phyloP scores from a whole-genome alignment of 2,329 filamentous ascomycete species.

The Pseudogymnoascus sp. region DNA sequence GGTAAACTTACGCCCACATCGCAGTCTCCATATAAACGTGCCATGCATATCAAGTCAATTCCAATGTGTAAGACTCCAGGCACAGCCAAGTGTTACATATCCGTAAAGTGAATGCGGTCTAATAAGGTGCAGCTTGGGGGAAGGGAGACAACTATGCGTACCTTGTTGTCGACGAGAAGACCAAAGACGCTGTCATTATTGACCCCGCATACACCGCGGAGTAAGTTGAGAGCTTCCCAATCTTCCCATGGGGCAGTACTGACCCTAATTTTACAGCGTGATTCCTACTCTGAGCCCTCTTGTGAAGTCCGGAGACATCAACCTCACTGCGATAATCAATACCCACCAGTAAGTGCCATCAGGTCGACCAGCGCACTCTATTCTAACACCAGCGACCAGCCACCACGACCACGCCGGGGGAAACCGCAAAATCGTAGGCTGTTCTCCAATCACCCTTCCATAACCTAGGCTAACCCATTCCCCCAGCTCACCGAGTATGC shows the following conservation, averaged over 20 bases:
- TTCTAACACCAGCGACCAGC: slow-evolving; percentile 36
- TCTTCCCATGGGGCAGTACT: not conserved
- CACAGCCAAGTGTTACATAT: not conserved
- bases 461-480: not conserved
- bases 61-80: slow-evolving; percentile 64
- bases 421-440: slow-evolving; percentile 67
- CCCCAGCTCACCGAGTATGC: slow-evolving; percentile 23
- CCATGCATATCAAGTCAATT: slow-evolving; percentile 82
- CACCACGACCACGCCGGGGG: slow-evolving; percentile 94
- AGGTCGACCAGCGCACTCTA: not conserved
- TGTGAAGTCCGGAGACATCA: slow-evolving; percentile 62
- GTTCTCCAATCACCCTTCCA: not conserved
- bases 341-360: slow-evolving; percentile 73
- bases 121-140: slow-evolving; percentile 53
- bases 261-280: slow-evolving; percentile 36
- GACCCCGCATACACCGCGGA: slow-evolving; percentile 73
- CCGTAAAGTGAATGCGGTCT: slow-evolving; percentile 11
- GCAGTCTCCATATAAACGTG: slow-evolving; percentile 16
- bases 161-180: slow-evolving; percentile 68
- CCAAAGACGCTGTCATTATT: slow-evolving; percentile 68
- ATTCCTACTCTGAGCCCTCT: slow-evolving; percentile 62
- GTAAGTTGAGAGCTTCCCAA: slow-evolving; percentile 37
- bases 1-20: not conserved
- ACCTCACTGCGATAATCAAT: slow-evolving; percentile 84
- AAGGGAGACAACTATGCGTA: slow-evolving; percentile 79